A percentile compares a stretch with the other conserved stretches of the same genome.
Evolutionary conservation across 129 eudicot species (phyloP).

Genomic region (Saposhnikovia divaricata): DNA sequence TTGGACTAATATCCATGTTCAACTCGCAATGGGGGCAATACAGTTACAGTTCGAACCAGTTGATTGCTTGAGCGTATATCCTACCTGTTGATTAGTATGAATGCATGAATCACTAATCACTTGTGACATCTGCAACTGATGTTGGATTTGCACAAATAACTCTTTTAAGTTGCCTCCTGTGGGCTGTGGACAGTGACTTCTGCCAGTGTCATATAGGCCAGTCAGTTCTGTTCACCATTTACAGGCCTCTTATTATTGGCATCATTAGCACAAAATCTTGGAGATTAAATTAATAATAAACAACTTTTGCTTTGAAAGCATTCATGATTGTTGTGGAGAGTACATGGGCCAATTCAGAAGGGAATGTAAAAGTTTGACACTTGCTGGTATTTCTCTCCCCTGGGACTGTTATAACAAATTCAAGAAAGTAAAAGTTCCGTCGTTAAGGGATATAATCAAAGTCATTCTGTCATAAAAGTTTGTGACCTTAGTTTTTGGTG

Average conservation of each 20-base stretch:
- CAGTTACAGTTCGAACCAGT: not conserved
- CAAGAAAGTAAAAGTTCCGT: not conserved
- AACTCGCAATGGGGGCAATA: not conserved
- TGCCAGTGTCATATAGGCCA: not conserved
- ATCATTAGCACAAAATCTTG: not conserved
- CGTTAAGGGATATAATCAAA: not conserved
- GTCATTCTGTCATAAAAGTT: constrained; percentile 8
- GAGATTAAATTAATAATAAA: not conserved
- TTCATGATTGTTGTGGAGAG: constrained; percentile 1
- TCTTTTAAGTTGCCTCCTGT: not conserved
- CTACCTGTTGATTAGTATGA: not conserved
- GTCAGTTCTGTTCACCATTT: not conserved
- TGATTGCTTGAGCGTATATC: not conserved
- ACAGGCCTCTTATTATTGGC: not conserved
- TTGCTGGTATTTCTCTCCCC: not conserved
- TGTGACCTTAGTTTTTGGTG: constrained; percentile 1
- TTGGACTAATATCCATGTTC: not conserved
- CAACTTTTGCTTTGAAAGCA: not conserved
- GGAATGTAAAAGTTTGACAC: not conserved
- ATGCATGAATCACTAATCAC: not conserved
- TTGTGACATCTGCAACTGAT: not conserved
- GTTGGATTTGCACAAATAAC: not conserved
- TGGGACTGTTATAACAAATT: too few relatives aligned
- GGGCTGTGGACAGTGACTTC: not conserved
- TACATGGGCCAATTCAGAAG: not conserved